phyloP scores from a whole-genome alignment of 2,329 filamentous ascomycete species.

The Hawksworthiomyces lignivorus region DNA sequence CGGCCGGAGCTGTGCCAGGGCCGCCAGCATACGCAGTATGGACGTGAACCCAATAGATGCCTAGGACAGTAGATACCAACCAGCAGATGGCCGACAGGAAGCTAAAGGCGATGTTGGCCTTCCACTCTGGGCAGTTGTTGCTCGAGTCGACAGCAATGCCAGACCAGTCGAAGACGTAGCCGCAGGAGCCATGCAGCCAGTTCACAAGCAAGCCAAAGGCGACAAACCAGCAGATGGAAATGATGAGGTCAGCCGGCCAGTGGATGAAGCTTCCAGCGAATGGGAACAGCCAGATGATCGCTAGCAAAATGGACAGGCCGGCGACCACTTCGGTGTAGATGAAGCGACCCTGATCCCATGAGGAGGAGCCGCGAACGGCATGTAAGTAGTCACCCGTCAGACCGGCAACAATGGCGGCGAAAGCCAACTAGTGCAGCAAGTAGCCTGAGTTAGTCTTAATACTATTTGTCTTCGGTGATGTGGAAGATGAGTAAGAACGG shows the following conservation, averaged over 20 bases:
- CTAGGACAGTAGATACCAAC: slow-evolving; percentile 56
- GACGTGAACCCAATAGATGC: slow-evolving; percentile 44
- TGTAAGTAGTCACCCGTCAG: slow-evolving; percentile 61
- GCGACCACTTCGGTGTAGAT: slow-evolving; percentile 71
- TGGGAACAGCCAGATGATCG: slow-evolving; percentile 65
- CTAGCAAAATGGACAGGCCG: slow-evolving; percentile 59
- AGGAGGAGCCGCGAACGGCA: slow-evolving; percentile 33
- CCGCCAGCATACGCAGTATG: slow-evolving; percentile 22
- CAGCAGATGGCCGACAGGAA: slow-evolving; percentile 66
- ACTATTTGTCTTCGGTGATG: no score
- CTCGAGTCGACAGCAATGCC: slow-evolving; percentile 40
- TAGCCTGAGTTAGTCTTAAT: no score
- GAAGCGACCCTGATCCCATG: slow-evolving; percentile 54
- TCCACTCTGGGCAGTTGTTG: slow-evolving; percentile 58
- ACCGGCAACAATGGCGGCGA: slow-evolving; percentile 64
- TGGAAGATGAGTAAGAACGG: no score
- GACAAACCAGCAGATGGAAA: slow-evolving; percentile 64
- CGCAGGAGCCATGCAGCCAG: slow-evolving; percentile 42
- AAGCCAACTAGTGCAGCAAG: slow-evolving; percentile 50
- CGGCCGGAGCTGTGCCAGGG: slow-evolving; percentile 17
- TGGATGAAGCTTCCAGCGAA: slow-evolving; percentile 59
- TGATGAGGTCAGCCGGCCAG: slow-evolving; percentile 63
- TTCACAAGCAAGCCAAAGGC: slow-evolving; percentile 60
- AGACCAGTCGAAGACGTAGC: slow-evolving; percentile 52
- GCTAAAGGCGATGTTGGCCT: slow-evolving; percentile 61